phyloP scores from a whole-genome alignment of 805 yeast genomes.

The Yamadazyma phyllophila region DNA sequence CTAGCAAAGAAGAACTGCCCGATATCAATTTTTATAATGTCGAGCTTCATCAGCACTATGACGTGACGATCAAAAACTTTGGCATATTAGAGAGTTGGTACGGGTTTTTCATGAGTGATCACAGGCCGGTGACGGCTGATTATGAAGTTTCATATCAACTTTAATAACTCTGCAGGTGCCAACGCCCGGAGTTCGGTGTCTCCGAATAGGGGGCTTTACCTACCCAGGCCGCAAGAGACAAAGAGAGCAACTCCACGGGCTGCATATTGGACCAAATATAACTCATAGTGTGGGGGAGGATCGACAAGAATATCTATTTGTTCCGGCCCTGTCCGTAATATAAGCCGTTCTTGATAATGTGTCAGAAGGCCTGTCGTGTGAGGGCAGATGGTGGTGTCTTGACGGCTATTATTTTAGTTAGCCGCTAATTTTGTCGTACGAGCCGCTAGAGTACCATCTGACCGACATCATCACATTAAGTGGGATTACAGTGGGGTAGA shows the following conservation, averaged over 20 bases:
- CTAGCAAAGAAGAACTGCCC: conserved; percentile 4
- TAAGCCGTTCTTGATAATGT: too few species aligned
- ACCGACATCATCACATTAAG: not conserved
- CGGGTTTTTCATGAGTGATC: conserved; percentile 38
- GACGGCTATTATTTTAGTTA: not conserved
- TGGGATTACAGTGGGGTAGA: not conserved
- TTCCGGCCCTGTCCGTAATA: too few species aligned
- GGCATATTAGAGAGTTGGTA: conserved; percentile 39
- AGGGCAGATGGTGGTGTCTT: not conserved
- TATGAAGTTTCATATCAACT: conserved; percentile 9
- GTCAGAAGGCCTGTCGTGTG: too few species aligned
- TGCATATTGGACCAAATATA: too few species aligned
- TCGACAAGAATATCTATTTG: too few species aligned
- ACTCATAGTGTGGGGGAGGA: too few species aligned
- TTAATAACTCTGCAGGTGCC: not conserved
- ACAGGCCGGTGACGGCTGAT: conserved; percentile 36
- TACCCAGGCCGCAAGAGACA: too few species aligned
- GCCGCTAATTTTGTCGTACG: not conserved
- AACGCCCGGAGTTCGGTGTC: not conserved
- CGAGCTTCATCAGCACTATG: conserved; percentile 18
- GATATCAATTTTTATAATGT: conserved; percentile 13
- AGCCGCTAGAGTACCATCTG: not conserved
- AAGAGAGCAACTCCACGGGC: too few species aligned
- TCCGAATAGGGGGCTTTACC: not conserved
- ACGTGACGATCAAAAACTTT: conserved; percentile 31